A percentile compares a stretch with the other conserved stretches of the same genome.
Conservation (phyloP, 768 basidiomycete species). For the Tylopilus intermedius region DNA sequence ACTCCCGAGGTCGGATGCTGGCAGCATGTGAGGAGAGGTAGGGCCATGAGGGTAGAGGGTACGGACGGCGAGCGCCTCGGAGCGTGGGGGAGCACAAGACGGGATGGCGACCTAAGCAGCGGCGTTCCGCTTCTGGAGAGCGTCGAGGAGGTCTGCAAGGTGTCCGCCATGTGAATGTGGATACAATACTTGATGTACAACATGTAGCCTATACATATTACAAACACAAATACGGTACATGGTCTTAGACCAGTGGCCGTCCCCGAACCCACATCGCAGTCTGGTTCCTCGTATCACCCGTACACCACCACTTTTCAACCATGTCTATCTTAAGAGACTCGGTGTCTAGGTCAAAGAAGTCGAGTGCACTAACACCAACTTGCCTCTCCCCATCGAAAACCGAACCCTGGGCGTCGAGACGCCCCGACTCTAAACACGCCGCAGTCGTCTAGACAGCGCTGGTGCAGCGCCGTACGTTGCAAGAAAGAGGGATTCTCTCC, state of each 20-base stretch:
- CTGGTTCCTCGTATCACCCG: slow-evolving; percentile 69
- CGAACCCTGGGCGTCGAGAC: slow-evolving; percentile 67
- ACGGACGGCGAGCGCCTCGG: slow-evolving; percentile 52
- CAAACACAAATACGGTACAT: slow-evolving; percentile 11
- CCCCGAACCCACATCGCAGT: slow-evolving; percentile 76
- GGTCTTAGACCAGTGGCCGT: slow-evolving; percentile 6
- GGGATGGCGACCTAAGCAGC: slow-evolving; percentile 41
- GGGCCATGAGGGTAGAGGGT: slow-evolving; percentile 50
- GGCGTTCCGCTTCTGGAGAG: slow-evolving; percentile 38
- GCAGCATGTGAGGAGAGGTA: slow-evolving; percentile 26
- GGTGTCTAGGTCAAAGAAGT: slow-evolving; percentile 53
- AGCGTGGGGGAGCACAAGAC: slow-evolving; percentile 47
- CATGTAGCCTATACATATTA: neutral
- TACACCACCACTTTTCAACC: slow-evolving; percentile 89
- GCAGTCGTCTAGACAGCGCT: slow-evolving; percentile 55
- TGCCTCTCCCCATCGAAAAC: slow-evolving; percentile 39
- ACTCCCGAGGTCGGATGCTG: slow-evolving; percentile 45
- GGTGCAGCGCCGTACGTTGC: slow-evolving; percentile 76
- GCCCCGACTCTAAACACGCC: slow-evolving; percentile 57
- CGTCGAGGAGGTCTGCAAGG: slow-evolving; percentile 24
- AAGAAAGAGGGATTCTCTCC: slow-evolving; percentile 78
- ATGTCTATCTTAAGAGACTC: slow-evolving; percentile 37
- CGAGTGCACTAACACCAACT: slow-evolving; percentile 57
- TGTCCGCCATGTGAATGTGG: slow-evolving; percentile 20
- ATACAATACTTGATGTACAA: neutral